Evolutionary conservation across 176 grass and related monocot species (phyloP), one percentile per base, ranked within the genome.

Genomic region (Otatea glauca): DNA sequence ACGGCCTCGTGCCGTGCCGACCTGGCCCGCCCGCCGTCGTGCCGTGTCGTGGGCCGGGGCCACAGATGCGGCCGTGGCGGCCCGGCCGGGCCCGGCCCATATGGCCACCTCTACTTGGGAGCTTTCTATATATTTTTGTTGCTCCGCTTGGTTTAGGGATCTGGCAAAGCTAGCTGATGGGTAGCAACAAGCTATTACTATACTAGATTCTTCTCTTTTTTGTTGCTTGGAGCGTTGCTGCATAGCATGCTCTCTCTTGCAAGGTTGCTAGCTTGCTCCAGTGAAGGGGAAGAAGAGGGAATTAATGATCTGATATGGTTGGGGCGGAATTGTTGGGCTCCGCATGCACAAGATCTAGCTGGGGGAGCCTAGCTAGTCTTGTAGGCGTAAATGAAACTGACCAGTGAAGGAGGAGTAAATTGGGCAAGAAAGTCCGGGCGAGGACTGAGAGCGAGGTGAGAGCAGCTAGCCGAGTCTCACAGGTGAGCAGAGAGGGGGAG

Each of bases 361-460:
- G 70, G 17, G 56, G 56, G 15, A 66, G 44, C 27, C 50, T 76
- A 59, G 35, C 77, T 6, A 67, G 62, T 32, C 24, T 20, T 1
- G 56, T 18, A 77, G 77, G 77, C 65, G 24, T 79, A 67, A 51
- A 83, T 64, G 81, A 53, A 74, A 53, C 58, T 37, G 70, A 42
- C 32, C 45, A 63, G 59, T 65, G 44, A 18, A n/a, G n/a, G n/a
- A 43, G 64, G 29, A 65, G 38, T 73, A 63, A 47, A 73, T 63
- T 48, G 55, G n/a, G 66, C 35, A 81, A 24, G 50, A 70, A 70
- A 18, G 65, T 14, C 23, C 65, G n/a, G 70, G 13, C 7, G 5
- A 72, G 12, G 69, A 50, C 4, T 5, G 14, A 10, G 43, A n/a
- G n/a, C n/a, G 9, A 10, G 43, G 43, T 7, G 15, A 49, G 44